Evolutionary conservation across 495 filamentous ascomycete species (phyloP), one percentile per base, ranked within the genome.

Genomic region (Thermothielavioides terrestris): DNA sequence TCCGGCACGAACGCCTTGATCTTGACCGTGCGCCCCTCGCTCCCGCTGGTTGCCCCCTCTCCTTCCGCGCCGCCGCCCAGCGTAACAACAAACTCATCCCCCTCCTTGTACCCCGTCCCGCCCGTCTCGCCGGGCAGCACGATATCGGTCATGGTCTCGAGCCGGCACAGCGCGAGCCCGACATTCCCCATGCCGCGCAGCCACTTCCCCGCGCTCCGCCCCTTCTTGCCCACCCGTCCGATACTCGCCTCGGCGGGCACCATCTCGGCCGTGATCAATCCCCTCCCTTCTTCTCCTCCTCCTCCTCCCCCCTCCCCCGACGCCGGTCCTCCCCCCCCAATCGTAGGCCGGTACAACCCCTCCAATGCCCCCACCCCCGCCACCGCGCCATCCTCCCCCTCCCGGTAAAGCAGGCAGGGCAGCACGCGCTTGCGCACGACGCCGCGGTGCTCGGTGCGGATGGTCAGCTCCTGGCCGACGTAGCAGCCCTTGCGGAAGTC

Each of bases 401-500:
- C 36, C 1, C 52, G 39, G 60, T 94, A 94, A n/a, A 95, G 49
- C 64, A 83, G 72, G 4, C 89, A 81, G 0, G 92, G 92, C 27
- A 98, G 58, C n/a, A 97, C 78, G 2, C 92, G 72, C 72, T 95
- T 95, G 58, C 92, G 73, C 37, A 96, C 88, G 9, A 98, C 86
- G 30, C 92, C 92, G 2, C 84, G 89, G 65, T 97, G 92, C 60
- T 88, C 82, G 0, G 94, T 97, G 21, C 92, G 81, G 38, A 95
- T 94, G 7, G 94, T 97, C 44, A 97, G 73, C 64, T 98, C 92
- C 69, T 98, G 92, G 0, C 92, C 92, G 0, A 97, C 82, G 65
- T 98, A 98, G 67, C 92, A 98, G 1, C 92, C 92, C 69, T 98
- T 98, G 40, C 80, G 77, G 67, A 94, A 98, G 70, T 96, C 89